Evolutionary conservation across 2,329 filamentous ascomycete species (phyloP).

Genomic region (Ophiostoma sp.): DNA sequence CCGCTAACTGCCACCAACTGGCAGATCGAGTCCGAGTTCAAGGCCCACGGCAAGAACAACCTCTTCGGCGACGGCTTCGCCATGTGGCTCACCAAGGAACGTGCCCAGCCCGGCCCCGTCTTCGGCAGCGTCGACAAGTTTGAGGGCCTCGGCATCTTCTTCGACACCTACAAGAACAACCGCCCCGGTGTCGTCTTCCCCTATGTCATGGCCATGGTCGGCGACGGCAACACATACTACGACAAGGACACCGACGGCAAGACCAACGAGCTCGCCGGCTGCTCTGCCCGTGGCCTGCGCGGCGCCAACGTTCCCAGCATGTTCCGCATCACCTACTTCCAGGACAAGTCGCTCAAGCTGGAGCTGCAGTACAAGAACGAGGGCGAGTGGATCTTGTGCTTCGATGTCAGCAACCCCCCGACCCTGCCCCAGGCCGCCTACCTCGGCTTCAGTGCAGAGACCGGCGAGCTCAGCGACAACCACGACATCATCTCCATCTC

Average conservation of each 20-base stretch:
- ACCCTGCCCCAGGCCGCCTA: conserved; percentile 74
- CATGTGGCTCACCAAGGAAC: conserved; percentile 95
- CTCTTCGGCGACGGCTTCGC: conserved; percentile 95
- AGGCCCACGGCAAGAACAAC: conserved; percentile 80
- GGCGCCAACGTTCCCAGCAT: conserved; percentile 75
- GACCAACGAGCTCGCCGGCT: conserved; percentile 84
- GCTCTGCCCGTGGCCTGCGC: conserved; percentile 87
- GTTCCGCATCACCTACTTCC: conserved; percentile 87
- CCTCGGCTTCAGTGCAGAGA: conserved; percentile 78
- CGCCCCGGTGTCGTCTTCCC: conserved; percentile 91
- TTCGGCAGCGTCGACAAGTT: conserved; percentile 87
- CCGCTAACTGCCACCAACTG: conserved; percentile 97
- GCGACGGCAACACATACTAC: conserved; percentile 82
- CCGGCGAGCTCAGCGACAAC: conserved; percentile 93
- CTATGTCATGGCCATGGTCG: conserved; percentile 97
- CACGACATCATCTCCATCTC: conserved; percentile 89
- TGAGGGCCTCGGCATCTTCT: conserved; percentile 89
- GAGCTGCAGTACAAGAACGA: conserved; percentile 93
- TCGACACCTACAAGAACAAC: conserved; percentile 99
- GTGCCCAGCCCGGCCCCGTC: conserved; percentile 71
- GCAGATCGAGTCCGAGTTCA: conserved; percentile 96
- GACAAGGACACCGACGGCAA: conserved; percentile 95
- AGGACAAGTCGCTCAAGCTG: conserved; percentile 84
- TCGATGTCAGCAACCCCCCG: conserved; percentile 64
- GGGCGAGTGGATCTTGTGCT: conserved; percentile 84